Evolutionary conservation across 169 alveolate genomes (phyloP).

Genomic region (Eimeria brunetti): DNA sequence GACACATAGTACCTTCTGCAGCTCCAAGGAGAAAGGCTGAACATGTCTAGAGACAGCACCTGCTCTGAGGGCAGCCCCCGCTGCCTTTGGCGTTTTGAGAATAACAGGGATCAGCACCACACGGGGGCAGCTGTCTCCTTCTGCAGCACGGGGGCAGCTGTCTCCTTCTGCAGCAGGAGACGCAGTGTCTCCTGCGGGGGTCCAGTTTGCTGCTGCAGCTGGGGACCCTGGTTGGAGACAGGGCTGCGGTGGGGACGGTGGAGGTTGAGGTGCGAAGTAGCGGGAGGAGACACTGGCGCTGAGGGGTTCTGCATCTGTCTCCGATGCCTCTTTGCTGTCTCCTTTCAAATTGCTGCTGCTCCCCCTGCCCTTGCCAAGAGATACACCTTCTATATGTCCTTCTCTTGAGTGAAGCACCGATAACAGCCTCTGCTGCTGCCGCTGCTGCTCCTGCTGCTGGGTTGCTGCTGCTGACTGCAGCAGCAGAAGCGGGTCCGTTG

Average conservation of each 20-base stretch:
- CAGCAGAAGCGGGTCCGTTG: slow-evolving; percentile 58
- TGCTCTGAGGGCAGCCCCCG: not conserved
- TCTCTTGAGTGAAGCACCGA: no score
- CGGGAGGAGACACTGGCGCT: slow-evolving; percentile 18
- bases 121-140: not conserved
- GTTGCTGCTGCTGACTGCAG: slow-evolving; percentile 25
- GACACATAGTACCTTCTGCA: slow-evolving; percentile 29
- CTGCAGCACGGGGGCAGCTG: not conserved
- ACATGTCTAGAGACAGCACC: not conserved
- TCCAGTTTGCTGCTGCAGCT: not conserved
- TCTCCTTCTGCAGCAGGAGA: not conserved
- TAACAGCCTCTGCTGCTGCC: not conserved
- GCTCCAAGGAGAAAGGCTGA: slow-evolving; percentile 45
- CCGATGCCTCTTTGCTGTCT: not conserved
- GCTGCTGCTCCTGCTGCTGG: slow-evolving; percentile 40
- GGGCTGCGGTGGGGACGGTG: not conserved
- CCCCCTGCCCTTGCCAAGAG: not conserved
- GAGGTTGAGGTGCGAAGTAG: slow-evolving; percentile 3
- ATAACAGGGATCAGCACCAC: slow-evolving; percentile 40
- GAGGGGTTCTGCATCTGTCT: not conserved
- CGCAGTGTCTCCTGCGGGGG: not conserved
- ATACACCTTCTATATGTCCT: no score
- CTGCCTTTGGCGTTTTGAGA: not conserved
- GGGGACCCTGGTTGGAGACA: not conserved
- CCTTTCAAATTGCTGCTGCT: not conserved